phyloP scores from a whole-genome alignment of 179 eudicot species.

The Carnegiea gigantea region DNA sequence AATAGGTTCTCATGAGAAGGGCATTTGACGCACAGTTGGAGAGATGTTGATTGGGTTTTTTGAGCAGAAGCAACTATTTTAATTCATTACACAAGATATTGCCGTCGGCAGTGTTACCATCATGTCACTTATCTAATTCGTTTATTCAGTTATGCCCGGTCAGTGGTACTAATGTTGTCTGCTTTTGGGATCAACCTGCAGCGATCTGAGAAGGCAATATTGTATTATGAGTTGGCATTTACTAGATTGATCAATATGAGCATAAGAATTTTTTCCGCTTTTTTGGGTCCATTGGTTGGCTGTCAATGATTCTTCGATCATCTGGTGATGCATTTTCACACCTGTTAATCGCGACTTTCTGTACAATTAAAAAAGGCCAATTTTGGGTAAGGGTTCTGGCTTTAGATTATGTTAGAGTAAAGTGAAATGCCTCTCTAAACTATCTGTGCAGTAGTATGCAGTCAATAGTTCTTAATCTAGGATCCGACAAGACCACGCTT shows the following conservation, averaged over 20 bases:
- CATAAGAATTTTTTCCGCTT: background rate
- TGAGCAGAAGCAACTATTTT: background rate
- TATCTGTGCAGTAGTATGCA: background rate
- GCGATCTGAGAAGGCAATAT: background rate
- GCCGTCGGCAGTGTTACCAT: background rate
- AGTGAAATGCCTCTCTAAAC: background rate
- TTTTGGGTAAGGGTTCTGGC: background rate
- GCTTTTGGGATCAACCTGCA: conserved; percentile 5
- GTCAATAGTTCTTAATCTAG: background rate
- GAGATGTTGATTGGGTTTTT: background rate
- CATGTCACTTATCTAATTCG: too few species aligned
- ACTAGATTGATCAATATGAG: conserved; percentile 2
- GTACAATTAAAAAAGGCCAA: background rate
- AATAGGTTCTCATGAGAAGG: background rate
- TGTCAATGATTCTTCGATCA: background rate
- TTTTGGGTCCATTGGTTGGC: conserved; percentile 6
- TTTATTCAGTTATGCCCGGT: background rate
- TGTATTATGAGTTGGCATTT: conserved; percentile 3
- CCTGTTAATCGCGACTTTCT: background rate
- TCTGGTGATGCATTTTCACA: background rate
- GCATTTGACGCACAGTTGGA: background rate
- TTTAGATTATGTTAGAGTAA: background rate
- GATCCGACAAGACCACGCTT: background rate
- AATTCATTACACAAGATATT: background rate
- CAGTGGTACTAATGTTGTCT: background rate